Evolutionary conservation across 1,139 yeast genomes (phyloP).

Genomic region (Torulaspora pretoriensis): DNA sequence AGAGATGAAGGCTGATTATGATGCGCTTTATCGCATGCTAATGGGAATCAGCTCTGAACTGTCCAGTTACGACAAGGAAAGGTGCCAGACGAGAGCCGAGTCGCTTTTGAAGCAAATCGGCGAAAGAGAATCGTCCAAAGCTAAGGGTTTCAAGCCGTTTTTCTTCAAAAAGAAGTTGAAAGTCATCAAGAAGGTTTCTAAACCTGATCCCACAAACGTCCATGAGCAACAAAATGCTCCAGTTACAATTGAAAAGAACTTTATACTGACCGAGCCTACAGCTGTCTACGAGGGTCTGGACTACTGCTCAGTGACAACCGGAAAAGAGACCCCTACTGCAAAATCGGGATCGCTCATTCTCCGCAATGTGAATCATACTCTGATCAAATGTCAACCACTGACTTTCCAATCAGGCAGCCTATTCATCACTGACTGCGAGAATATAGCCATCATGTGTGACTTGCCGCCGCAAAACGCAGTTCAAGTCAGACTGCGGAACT

Average conservation of each 20-base stretch:
- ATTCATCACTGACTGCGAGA: slow-evolving; percentile 14
- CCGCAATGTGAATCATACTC: slow-evolving; percentile 12
- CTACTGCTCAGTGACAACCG: slow-evolving; percentile 8
- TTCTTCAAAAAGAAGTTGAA: slow-evolving; percentile 13
- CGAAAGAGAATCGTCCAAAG: slow-evolving; percentile 7
- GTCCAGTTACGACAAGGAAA: slow-evolving; percentile 23
- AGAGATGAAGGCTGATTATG: slow-evolving; percentile 12
- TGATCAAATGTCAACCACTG: slow-evolving; percentile 11
- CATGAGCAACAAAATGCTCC: not conserved
- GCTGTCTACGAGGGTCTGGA: slow-evolving; percentile 11
- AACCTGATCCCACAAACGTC: not conserved
- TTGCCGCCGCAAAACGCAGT: slow-evolving; percentile 10
- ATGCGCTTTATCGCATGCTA: slow-evolving; percentile 15
- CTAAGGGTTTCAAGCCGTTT: slow-evolving; percentile 7
- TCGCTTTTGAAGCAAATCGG: slow-evolving; percentile 17
- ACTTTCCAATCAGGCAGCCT: slow-evolving; percentile 22
- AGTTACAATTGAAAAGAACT: slow-evolving; percentile 1
- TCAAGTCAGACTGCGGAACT: slow-evolving; percentile 19
- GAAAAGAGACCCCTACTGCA: not conserved
- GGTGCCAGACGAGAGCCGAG: slow-evolving; percentile 17
- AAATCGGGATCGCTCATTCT: slow-evolving; percentile 19
- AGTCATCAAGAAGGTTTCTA: not conserved
- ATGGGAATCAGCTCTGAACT: slow-evolving; percentile 15
- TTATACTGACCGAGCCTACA: not conserved
- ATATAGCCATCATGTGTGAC: slow-evolving; percentile 10